Evolutionary conservation across 352 stramenopile genomes (phyloP).

Genomic region (Globisporangium spiculum): DNA sequence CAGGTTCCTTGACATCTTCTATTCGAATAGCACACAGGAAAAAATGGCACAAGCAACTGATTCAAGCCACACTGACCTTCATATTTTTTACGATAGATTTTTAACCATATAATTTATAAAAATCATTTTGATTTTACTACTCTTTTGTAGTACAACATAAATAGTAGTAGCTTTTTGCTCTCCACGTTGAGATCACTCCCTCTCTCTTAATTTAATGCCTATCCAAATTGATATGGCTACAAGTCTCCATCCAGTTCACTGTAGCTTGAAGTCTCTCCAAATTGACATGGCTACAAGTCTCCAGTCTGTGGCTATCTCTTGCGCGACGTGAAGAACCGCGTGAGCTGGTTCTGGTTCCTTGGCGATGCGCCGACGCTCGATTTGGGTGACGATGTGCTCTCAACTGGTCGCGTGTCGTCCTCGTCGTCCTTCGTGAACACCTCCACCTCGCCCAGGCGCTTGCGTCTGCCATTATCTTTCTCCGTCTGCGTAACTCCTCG

Average conservation of each 20-base stretch:
- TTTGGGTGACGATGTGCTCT: constrained; percentile 2
- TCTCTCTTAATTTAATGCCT: too few relatives aligned
- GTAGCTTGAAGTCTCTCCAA: neutral
- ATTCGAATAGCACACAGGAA: neutral
- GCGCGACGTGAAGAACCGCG: constrained; percentile 16
- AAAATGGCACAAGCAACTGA: neutral
- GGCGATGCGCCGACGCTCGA: constrained; percentile 1
- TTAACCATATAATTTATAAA: too few relatives aligned
- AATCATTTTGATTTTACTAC: too few relatives aligned
- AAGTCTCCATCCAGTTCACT: neutral
- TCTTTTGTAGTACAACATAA: too few relatives aligned
- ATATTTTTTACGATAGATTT: neutral
- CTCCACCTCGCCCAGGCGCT: neutral
- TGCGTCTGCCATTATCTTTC: neutral
- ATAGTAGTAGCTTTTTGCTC: neutral
- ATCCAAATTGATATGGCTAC: too few relatives aligned
- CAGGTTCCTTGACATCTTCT: neutral
- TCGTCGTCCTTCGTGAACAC: constrained; percentile 10
- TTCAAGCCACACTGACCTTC: neutral
- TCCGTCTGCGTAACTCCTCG: neutral
- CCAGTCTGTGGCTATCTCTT: neutral
- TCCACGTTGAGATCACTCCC: too few relatives aligned
- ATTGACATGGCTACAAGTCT: neutral
- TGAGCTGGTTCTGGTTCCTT: constrained; percentile 2
- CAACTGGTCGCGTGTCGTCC: constrained; percentile 2